phyloP scores from a whole-genome alignment of 2,329 filamentous ascomycete species.

The Chaetomium sp. region DNA sequence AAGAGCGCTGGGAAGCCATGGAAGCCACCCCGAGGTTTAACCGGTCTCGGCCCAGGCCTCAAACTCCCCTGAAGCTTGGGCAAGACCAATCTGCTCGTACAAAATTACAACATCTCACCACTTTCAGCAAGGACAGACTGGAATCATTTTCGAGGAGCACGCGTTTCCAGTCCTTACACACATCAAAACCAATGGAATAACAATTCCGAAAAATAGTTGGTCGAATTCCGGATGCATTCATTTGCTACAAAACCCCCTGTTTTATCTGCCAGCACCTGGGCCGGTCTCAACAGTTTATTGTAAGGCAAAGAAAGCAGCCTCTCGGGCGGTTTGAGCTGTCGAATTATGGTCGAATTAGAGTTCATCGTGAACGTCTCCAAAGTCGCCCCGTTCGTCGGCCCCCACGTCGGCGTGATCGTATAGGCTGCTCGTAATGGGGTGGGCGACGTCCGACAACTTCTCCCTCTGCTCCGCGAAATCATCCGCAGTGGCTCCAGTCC shows the following conservation, averaged over 20 bases:
- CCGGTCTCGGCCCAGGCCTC: not conserved
- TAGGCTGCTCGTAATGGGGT: conserved; percentile 97
- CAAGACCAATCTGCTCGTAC: not conserved
- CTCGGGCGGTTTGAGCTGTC: not conserved
- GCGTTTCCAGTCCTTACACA: too few relatives aligned
- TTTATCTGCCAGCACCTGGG: too few relatives aligned
- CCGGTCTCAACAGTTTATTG: too few relatives aligned
- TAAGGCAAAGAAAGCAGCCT: too few relatives aligned
- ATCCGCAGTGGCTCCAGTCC: conserved; percentile 59
- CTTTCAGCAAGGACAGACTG: too few relatives aligned
- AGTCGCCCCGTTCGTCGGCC: not conserved
- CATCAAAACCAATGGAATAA: not conserved
- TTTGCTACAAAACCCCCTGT: not conserved
- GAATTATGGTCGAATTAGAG: conserved; percentile 3
- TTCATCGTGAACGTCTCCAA: conserved; percentile 11
- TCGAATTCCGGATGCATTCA: not conserved
- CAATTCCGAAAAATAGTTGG: not conserved
- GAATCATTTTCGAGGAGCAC: too few relatives aligned
- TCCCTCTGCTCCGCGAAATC: conserved; percentile 99
- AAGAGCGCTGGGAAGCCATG: not conserved
- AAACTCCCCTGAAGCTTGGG: not conserved
- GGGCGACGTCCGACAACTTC: conserved; percentile 90
- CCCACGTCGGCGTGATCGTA: conserved; percentile 55
- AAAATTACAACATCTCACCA: not conserved
- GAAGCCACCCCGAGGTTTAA: not conserved